Conservation (phyloP, 2,329 filamentous ascomycete species). For the Ceratocystis cacaofunesta region DNA sequence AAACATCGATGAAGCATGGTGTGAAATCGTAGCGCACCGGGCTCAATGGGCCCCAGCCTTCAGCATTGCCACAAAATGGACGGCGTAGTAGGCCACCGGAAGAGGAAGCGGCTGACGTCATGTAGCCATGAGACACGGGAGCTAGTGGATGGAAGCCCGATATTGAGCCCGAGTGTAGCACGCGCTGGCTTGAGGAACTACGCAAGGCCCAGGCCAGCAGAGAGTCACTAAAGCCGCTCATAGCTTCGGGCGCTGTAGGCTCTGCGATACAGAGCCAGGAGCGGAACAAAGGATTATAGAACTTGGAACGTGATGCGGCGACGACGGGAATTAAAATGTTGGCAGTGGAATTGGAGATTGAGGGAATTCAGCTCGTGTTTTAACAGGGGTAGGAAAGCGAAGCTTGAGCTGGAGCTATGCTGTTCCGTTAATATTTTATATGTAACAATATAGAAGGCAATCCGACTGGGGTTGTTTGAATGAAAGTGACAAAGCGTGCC, state of each 20-base stretch:
- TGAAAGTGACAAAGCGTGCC: too few relatives aligned
- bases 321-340: too few relatives aligned
- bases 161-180: slow-evolving; percentile 45
- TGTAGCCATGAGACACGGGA: slow-evolving; percentile 40
- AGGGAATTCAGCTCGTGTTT: too few relatives aligned
- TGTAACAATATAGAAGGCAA: too few relatives aligned
- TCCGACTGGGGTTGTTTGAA: too few relatives aligned
- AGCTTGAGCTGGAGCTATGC: too few relatives aligned
- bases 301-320: not conserved
- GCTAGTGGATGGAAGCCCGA: slow-evolving; percentile 39
- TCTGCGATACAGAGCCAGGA: slow-evolving; percentile 3
- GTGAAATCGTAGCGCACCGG: slow-evolving; percentile 83
- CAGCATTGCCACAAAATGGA: slow-evolving; percentile 70
- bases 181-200: slow-evolving; percentile 28
- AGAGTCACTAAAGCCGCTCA: slow-evolving; percentile 16
- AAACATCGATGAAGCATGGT: slow-evolving; percentile 90
- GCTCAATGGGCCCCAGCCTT: slow-evolving; percentile 93
- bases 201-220: slow-evolving; percentile 13
- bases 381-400: too few relatives aligned
- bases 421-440: too few relatives aligned
- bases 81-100: slow-evolving; percentile 39
- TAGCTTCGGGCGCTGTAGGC: slow-evolving; percentile 3
- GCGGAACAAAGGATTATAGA: not conserved
- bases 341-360: too few relatives aligned
- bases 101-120: slow-evolving; percentile 25